Evolutionary conservation across 83 land plant species (phyloP).

Genomic region (Larix sibirica): DNA sequence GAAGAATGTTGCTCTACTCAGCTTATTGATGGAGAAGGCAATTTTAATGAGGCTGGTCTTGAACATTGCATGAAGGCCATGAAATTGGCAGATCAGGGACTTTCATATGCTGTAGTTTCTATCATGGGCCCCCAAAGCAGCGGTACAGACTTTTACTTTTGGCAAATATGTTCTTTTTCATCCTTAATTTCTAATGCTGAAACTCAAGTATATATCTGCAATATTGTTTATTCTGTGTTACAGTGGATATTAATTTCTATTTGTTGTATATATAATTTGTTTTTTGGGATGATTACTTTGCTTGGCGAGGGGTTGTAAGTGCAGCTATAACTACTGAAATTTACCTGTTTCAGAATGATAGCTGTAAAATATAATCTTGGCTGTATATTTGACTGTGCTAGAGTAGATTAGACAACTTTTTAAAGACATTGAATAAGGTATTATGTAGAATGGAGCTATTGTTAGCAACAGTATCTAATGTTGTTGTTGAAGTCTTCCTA

Average conservation of each 20-base stretch:
- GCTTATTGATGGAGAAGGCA: constrained; percentile 65
- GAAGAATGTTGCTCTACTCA: constrained; percentile 36
- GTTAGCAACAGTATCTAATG: too few species aligned
- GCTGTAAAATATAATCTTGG: not conserved
- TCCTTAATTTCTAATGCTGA: not conserved
- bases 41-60: constrained; percentile 42
- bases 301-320: not conserved
- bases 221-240: not conserved
- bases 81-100: constrained; percentile 52
- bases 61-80: constrained; percentile 41
- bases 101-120: constrained; percentile 64
- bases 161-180: constrained; percentile 1
- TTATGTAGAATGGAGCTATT: not conserved
- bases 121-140: constrained; percentile 74
- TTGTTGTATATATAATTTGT: not conserved
- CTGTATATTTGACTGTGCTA: not conserved
- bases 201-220: not conserved
- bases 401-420: not conserved
- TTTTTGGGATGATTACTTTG: not conserved
- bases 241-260: not conserved
- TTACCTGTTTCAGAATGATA: not conserved
- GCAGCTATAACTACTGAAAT: not conserved
- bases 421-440: not conserved
- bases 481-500: not conserved
- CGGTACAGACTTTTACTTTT: constrained; percentile 31